These are phyloP conservation scores for Gleditsia sinensis DNA, from an alignment of 306 rosid species.

Conservation along the genomic window DNA sequence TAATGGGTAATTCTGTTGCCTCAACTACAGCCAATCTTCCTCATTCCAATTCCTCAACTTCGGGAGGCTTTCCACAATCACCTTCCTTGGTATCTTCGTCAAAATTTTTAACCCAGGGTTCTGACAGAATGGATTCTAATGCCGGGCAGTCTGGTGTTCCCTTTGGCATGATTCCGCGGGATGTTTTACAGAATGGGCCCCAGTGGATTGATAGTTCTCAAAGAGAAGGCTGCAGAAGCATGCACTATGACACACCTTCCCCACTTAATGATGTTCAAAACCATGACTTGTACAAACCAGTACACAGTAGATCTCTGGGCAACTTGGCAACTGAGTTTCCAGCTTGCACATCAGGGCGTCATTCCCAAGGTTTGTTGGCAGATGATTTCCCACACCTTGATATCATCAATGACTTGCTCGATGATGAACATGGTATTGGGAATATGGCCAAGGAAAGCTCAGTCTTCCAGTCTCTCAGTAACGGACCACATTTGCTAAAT, in stretches of 20 bases:
- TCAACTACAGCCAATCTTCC: constrained; percentile 56
- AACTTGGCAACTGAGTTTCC: constrained; percentile 50
- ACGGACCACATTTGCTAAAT: constrained; percentile 57
- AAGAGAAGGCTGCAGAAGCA: constrained; percentile 56
- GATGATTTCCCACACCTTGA: constrained; percentile 98
- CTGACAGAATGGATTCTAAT: constrained; percentile 66
- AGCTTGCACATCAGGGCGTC: constrained; percentile 72
- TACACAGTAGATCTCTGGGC: constrained; percentile 55
- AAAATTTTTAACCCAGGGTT: constrained; percentile 56
- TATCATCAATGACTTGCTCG: constrained; percentile 93
- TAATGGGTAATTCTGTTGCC: constrained; percentile 70
- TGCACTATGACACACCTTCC: constrained; percentile 57
- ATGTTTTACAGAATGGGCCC: constrained; percentile 63
- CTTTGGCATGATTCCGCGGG: constrained; percentile 52
- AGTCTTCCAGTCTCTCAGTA: constrained; percentile 43
- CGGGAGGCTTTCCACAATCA: constrained; percentile 60
- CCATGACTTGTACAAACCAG: constrained; percentile 57
- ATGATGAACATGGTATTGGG: constrained; percentile 70
- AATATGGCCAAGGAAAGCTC: constrained; percentile 41
- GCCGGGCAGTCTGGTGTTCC: constrained; percentile 54
- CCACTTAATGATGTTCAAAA: constrained; percentile 55
- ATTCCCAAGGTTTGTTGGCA: constrained; percentile 62
- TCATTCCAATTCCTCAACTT: constrained; percentile 60
- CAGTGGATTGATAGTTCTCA: constrained; percentile 73
- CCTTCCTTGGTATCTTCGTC: constrained; percentile 70